phyloP scores from a whole-genome alignment of 2,329 filamentous ascomycete genomes.

The Stachybotrys elegans region DNA sequence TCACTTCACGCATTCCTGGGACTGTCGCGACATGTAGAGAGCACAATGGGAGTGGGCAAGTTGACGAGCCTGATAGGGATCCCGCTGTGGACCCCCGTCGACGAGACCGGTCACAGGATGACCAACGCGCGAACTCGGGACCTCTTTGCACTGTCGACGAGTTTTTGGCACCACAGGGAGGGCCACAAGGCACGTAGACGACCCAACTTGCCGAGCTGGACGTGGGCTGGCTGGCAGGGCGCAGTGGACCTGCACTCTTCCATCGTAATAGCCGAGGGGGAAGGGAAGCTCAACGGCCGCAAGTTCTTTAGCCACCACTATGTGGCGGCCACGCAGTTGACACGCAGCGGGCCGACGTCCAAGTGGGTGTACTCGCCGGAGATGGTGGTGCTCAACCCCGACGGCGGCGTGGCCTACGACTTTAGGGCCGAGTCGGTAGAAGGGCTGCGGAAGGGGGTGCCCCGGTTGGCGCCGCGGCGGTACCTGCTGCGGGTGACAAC shows the following conservation, averaged over 20 bases:
- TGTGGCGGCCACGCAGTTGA: slow-evolving; percentile 27
- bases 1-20: slow-evolving; percentile 27
- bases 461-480: slow-evolving; percentile 16
- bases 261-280: slow-evolving; percentile 24
- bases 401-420: slow-evolving; percentile 26
- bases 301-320: slow-evolving; percentile 30
- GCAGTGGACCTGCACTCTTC: slow-evolving; percentile 28
- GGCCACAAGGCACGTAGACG: slow-evolving; percentile 18
- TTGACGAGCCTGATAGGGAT: slow-evolving; percentile 25
- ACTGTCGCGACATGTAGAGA: slow-evolving; percentile 23
- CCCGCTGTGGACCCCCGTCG: slow-evolving; percentile 22
- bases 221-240: slow-evolving; percentile 30
- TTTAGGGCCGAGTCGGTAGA: slow-evolving; percentile 14
- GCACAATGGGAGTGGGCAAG: slow-evolving; percentile 21
- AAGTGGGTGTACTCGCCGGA: slow-evolving; percentile 29
- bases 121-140: slow-evolving; percentile 22
- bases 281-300: slow-evolving; percentile 19
- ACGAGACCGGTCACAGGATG: slow-evolving; percentile 9
- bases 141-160: slow-evolving; percentile 27
- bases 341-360: slow-evolving; percentile 24
- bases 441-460: slow-evolving; percentile 13
- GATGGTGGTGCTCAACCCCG: slow-evolving; percentile 20
- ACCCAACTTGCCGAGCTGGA: slow-evolving; percentile 29
- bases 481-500: slow-evolving; percentile 26
- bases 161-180: slow-evolving; percentile 30